Base-by-base conservation (phyloP, 129 eudicot genomes). In the Artemisia tridentata region DNA sequence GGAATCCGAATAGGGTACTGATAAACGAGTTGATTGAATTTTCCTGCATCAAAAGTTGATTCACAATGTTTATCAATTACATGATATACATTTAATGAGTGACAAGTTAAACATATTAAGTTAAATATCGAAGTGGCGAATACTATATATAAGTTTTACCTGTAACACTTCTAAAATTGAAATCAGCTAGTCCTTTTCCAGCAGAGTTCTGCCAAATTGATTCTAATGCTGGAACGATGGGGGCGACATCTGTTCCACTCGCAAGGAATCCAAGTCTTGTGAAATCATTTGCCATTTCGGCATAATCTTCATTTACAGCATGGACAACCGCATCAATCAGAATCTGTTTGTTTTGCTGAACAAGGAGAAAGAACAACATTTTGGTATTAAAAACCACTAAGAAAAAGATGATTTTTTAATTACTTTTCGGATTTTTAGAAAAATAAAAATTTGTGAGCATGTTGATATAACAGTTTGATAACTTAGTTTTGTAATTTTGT, bases 121-220 rank as follows among this genome's bases (percentile, higher is more conserved):
- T 25, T 25, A 25, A 27, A 31, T 31, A 31, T 31, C 7, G 7
- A 31, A 31, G 2, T 31, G 38, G 38, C 0, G 38, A 0, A 11
- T 61, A 47, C 12, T 13, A 13, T 18, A 58, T 3, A 27, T 27
- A 27, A 27, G 31, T 27, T 59, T 52, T 84, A 93, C 99, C 99
- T 73, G 99, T 93, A 81, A 93, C 99, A 79, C 96, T 93, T 87
- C 99, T 84, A 80, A 93, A 93, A 79, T 93, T 93, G n/a, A 93
- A 93, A 82, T 93, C 99, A 56, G 99, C 75, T 2, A 93, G 72
- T 70, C 99, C 99, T 79, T 93, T 93, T 50, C 90, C 96, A 43
- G 84, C 82, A 68, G 99, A 93, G 57, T 93, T 93, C 77, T 93
- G 97, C 99, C 99, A 93, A 48, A 93, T 93, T 57, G 99, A 80